A percentile compares a stretch with the other conserved stretches of the same genome.
Evolutionary conservation across 164 flowering plant species (phyloP).

Genomic region (Umbellularia californica): DNA sequence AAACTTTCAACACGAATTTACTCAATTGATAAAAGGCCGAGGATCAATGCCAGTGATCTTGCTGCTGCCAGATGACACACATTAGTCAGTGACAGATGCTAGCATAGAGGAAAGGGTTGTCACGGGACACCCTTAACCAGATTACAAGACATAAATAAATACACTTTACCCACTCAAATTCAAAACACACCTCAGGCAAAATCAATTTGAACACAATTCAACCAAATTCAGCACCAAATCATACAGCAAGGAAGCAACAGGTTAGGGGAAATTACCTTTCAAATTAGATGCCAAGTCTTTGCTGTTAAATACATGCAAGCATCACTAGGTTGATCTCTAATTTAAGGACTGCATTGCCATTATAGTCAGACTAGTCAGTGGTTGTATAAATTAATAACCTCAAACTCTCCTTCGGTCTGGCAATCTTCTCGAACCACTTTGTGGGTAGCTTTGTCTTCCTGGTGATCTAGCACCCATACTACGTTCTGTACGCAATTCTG

Average conservation of each 20-base stretch:
- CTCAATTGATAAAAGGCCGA: no score
- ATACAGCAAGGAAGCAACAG: background rate
- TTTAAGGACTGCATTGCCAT: background rate
- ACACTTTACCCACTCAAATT: background rate
- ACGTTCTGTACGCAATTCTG: conserved; percentile 9
- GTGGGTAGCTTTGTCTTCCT: conserved; percentile 10
- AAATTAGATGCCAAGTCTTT: background rate
- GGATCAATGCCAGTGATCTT: no score
- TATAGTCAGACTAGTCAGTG: no score
- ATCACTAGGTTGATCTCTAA: background rate
- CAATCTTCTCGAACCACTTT: conserved; percentile 10
- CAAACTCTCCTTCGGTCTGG: background rate
- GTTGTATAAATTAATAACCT: background rate
- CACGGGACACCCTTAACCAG: background rate
- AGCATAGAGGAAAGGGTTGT: background rate
- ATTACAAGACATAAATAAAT: background rate
- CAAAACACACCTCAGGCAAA: background rate
- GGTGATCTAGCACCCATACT: conserved; percentile 6
- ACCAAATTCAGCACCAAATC: no score
- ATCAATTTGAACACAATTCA: background rate
- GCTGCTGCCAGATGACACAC: background rate
- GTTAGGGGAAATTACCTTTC: background rate
- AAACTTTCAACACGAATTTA: no score
- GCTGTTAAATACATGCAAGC: background rate
- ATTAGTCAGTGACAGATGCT: background rate